Conservation (phyloP, 2,329 filamentous ascomycete genomes). For the Colletotrichum cereale region DNA sequence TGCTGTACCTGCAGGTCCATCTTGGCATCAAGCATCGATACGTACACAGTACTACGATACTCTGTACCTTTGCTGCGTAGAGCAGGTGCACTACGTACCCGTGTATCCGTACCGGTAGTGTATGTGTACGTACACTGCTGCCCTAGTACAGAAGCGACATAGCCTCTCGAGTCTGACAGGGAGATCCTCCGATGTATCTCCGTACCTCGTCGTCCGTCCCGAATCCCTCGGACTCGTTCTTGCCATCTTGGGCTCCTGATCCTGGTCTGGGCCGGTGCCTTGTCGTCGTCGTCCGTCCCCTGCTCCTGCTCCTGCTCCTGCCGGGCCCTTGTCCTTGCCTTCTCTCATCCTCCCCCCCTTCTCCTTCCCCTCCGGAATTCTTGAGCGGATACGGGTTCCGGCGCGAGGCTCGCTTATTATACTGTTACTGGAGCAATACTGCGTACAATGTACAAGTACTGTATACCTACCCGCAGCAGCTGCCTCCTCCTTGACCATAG, state of each 20-base stretch:
- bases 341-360: too few relatives aligned
- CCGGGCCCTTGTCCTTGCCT: not conserved
- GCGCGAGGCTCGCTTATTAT: not conserved
- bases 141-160: conserved; percentile 1
- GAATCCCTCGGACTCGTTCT: conserved; percentile 17
- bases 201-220: conserved; percentile 16
- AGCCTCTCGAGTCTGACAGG: not conserved
- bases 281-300: too few relatives aligned
- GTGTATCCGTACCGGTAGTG: not conserved
- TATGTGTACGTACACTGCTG: not conserved
- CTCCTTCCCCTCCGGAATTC: too few relatives aligned
- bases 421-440: too few relatives aligned
- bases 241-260: conserved; percentile 14
- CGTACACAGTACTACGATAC: too few relatives aligned
- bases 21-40: not conserved
- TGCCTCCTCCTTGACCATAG: not conserved
- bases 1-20: not conserved
- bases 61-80: too few relatives aligned
- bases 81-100: not conserved
- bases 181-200: conserved; percentile 34
- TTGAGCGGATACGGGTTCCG: not conserved
- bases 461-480: not conserved
- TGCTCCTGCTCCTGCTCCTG: not conserved
- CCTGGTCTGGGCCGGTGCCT: not conserved
- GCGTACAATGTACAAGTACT: not conserved